phyloP scores from a whole-genome alignment of 2,329 filamentous ascomycete species.

The Aplosporella prunicola region DNA sequence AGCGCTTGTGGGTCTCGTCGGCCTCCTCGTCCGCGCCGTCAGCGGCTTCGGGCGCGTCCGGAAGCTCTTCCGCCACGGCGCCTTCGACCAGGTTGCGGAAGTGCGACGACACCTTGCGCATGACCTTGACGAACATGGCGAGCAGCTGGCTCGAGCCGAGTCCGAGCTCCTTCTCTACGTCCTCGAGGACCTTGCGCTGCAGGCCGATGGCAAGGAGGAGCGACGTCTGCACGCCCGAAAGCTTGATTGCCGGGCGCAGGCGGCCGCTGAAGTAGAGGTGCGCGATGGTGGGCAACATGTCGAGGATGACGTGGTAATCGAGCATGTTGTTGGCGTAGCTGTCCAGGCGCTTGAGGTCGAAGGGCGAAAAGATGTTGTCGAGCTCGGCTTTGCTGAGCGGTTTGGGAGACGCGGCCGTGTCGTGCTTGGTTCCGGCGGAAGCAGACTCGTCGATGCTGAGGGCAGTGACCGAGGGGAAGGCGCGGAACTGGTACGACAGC shows the following conservation, averaged over 20 bases:
- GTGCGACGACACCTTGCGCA: slow-evolving; percentile 74
- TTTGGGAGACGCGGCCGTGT: slow-evolving; percentile 43
- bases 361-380: slow-evolving; percentile 72
- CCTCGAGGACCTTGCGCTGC: slow-evolving; percentile 79
- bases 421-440: slow-evolving; percentile 58
- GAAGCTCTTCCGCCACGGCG: slow-evolving; percentile 45
- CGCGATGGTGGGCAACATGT: slow-evolving; percentile 77
- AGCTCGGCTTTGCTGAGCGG: slow-evolving; percentile 65
- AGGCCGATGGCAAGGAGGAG: slow-evolving; percentile 78
- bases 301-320: slow-evolving; percentile 94
- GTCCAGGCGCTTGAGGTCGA: slow-evolving; percentile 89
- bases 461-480: slow-evolving; percentile 67
- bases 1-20: slow-evolving; percentile 50
- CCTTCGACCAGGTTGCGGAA: slow-evolving; percentile 67
- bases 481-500: slow-evolving; percentile 84
- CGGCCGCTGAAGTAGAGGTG: slow-evolving; percentile 76
- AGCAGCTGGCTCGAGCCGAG: slow-evolving; percentile 70
- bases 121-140: slow-evolving; percentile 95
- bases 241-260: slow-evolving; percentile 55
- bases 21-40: slow-evolving; percentile 58
- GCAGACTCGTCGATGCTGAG: slow-evolving; percentile 85
- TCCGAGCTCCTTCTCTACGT: slow-evolving; percentile 66
- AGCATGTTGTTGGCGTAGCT: slow-evolving; percentile 95
- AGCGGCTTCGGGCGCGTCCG: slow-evolving; percentile 37
- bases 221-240: slow-evolving; percentile 75